A percentile compares a stretch with the other conserved stretches of the same genome.
phyloP scores from a whole-genome alignment of 345 rosid species.

The Pistacia atlantica region DNA sequence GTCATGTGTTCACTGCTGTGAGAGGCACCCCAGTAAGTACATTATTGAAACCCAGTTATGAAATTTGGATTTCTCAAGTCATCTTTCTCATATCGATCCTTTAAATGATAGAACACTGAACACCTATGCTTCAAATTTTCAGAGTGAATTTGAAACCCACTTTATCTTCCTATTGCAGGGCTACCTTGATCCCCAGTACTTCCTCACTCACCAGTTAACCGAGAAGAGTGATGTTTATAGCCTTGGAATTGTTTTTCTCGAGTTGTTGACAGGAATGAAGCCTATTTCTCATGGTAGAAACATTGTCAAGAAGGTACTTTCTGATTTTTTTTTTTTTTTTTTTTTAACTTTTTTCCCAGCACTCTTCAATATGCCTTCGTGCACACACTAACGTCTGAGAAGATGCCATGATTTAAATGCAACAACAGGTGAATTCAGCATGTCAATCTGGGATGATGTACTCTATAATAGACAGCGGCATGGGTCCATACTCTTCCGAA shows the following conservation, averaged over 20 bases:
- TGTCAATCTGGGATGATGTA: constrained; percentile 43
- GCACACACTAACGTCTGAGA: no score
- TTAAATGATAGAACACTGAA: no score
- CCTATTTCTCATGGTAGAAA: constrained; percentile 51
- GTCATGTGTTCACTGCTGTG: constrained; percentile 47
- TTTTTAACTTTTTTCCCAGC: no score
- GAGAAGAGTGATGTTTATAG: constrained; percentile 63
- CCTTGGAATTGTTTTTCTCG: constrained; percentile 54
- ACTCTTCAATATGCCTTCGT: no score
- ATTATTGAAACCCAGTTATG: background rate
- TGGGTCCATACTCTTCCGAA: constrained; percentile 41
- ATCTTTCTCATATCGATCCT: no score
- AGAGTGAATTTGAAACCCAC: background rate
- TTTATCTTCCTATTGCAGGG: constrained; percentile 32
- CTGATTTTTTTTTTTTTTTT: no score
- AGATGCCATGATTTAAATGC: background rate
- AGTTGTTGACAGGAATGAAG: constrained; percentile 52
- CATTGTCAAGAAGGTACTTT: constrained; percentile 51
- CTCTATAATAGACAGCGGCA: constrained; percentile 44
- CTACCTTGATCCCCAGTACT: constrained; percentile 56
- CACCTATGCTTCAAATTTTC: no score
- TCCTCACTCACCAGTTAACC: constrained; percentile 44
- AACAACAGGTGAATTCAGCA: constrained; percentile 35
- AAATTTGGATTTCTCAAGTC: background rate
- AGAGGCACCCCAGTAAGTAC: constrained; percentile 53